Evolutionary conservation across 2,329 filamentous ascomycete species (phyloP), one percentile per base, ranked within the genome.

Genomic region (Pseudogymnoascus sp.): DNA sequence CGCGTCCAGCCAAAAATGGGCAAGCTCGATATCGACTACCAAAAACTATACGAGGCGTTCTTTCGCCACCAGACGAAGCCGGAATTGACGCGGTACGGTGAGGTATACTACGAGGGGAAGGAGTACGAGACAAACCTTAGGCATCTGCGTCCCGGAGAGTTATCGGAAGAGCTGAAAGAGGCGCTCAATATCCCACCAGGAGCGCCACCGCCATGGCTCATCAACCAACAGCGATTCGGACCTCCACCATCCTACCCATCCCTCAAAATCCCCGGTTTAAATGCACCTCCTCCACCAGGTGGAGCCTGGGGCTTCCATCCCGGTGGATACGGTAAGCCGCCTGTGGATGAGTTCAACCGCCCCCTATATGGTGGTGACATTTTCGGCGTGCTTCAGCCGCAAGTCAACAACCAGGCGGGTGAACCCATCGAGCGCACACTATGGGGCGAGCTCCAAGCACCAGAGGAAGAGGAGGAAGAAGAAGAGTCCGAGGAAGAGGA

Each of bases 31-130:
- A 97, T 99, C 66, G 94, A 99, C 74, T 99, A 99, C 73, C 90
- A 96, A 71, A 96, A 94, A 73, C 84, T 97, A 59, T 97, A 97
- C 75, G 94, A 97, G 71, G 94, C 94, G 3, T 99, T 99, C 78
- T 99, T 99, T 79, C 84, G 91, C 62, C 95, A 96, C 71, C 94
- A 99, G 75, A 95, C 90, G 38, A 99, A 99, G 74, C 94, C 94
- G 0, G 86, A 91, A 67, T 77, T 99, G 64, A 97, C 94, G 30
- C 83, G 92, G 41, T 99, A 96, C 67, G 94, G 94, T 38, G 94
- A 99, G 73, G 92, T 99, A n/a, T 99, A 99, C 74, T 97, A 97
- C 72, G 94, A 99, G 74, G 94, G 94, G 71, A 99, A 99, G 73
- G 94, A 99, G 72, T 94, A 90, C 70, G 94, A 99, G 74, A 96